phyloP scores from a whole-genome alignment of 805 yeast species.

The Jamesozyma hellenica region DNA sequence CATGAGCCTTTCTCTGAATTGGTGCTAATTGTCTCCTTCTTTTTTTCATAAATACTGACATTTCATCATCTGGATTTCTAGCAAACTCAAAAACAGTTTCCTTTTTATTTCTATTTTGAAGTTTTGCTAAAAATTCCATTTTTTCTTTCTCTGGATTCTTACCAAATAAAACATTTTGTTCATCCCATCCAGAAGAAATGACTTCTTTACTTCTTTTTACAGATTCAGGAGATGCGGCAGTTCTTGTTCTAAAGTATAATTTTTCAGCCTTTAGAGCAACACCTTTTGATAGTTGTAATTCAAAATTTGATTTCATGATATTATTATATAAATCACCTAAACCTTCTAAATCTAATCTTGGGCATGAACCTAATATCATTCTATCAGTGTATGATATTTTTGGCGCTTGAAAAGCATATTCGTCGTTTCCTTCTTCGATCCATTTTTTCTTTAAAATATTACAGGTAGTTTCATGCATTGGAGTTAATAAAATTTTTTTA shows the following conservation, averaged over 20 bases:
- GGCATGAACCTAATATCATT: slow-evolving; percentile 74
- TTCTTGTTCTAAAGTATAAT: slow-evolving; percentile 73
- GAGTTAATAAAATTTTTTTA: slow-evolving; percentile 59
- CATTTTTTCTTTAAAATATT: slow-evolving; percentile 41
- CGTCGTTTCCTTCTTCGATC: slow-evolving; percentile 32
- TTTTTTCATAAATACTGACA: slow-evolving; percentile 74
- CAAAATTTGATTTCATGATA: slow-evolving; percentile 53
- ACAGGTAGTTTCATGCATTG: slow-evolving; percentile 56
- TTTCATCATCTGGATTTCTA: slow-evolving; percentile 51
- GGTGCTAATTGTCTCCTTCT: slow-evolving; percentile 85
- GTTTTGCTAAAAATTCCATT: slow-evolving; percentile 56
- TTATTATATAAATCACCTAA: slow-evolving; percentile 63
- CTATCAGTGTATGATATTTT: slow-evolving; percentile 61
- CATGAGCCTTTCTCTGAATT: slow-evolving; percentile 67
- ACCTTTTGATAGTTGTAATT: slow-evolving; percentile 49
- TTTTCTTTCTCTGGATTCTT: slow-evolving; percentile 66
- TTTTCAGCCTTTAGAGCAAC: slow-evolving; percentile 85
- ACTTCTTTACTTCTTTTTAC: slow-evolving; percentile 77
- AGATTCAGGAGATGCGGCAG: slow-evolving; percentile 80
- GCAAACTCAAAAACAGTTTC: slow-evolving; percentile 93
- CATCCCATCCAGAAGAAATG: slow-evolving; percentile 75
- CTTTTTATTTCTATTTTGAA: slow-evolving; percentile 58
- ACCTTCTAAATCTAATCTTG: slow-evolving; percentile 60
- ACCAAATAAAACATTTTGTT: slow-evolving; percentile 71
- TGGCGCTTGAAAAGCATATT: slow-evolving; percentile 38